A percentile compares a stretch with the other conserved stretches of the same genome.
phyloP scores from a whole-genome alignment of 148 eudicot genomes.

The Fagopyrum esculentum region DNA sequence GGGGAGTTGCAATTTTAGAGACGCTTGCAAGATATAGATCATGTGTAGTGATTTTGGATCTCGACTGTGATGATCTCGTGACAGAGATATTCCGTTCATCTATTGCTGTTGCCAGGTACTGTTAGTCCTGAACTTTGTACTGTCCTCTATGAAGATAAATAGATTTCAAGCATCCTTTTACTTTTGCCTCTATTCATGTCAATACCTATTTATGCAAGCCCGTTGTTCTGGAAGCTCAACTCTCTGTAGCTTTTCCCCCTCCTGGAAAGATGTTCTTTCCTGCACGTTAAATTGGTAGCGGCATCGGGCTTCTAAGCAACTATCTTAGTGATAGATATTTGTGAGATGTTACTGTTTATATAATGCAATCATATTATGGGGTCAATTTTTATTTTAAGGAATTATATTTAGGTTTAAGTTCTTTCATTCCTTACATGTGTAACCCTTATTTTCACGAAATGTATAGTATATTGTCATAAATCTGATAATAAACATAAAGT shows the following conservation, averaged over 20 bases:
- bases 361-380: neutral
- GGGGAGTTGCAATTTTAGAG: constrained; percentile 84
- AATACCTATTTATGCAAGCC: neutral
- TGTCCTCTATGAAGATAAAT: neutral
- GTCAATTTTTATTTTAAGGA: neutral
- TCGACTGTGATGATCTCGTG: constrained; percentile 91
- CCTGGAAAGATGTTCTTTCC: neutral
- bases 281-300: neutral
- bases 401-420: neutral
- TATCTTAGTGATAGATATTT: neutral
- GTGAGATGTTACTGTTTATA: neutral
- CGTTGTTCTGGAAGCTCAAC: neutral
- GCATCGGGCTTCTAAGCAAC: neutral
- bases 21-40: constrained; percentile 94
- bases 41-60: constrained; percentile 97
- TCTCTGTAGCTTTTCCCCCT: neutral
- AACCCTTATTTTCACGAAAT: too few relatives aligned
- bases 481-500: neutral
- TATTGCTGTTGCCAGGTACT: constrained; percentile 75
- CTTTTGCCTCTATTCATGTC: neutral
- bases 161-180: neutral
- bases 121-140: neutral
- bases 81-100: constrained; percentile 81
- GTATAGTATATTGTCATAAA: too few relatives aligned
- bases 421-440: too few relatives aligned